Evolutionary conservation across 805 yeast species (phyloP), one percentile per base, ranked within the genome.

Genomic region (Candida parachauliodes): DNA sequence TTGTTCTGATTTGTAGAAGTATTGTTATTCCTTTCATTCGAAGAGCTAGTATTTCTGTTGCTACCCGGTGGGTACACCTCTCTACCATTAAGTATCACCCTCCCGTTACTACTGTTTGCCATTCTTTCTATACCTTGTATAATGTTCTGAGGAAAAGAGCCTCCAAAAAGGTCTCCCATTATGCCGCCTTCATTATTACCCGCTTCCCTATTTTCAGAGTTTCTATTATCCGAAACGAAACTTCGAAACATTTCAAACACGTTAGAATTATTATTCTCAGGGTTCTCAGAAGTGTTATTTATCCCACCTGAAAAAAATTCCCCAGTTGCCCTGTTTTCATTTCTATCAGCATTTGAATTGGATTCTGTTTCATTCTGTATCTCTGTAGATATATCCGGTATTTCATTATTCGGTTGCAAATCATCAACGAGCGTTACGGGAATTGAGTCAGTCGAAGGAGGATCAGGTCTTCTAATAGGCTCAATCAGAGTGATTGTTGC

Each of bases 71-170:
- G 16, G 21, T 17, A 14, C 9, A 29, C 26, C 24, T 33, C 40
- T 28, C 28, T 23, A 15, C 37, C 42, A 33, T 38, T 39, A 3
- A 42, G 31, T 17, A 36, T 22, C 8, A 39, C 32, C 24, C 46
- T 32, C 11, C 33, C 35, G 27, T 24, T 31, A 2, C 32, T 32
- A 15, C 23, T 28, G 11, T 28, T 27, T n/a, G 36, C 29, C 20
- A 42, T 25, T 22, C 34, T 31, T 11, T 36, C 36, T 8, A 42
- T 33, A 25, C 32, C 34, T 10, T 28, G 28, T 15, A 33, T 17
- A 4, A 34, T 14, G 12, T 26, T 26, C 18, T 25, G 30, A 4
- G 35, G 35, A 12, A 32, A 32, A 4, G 28, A 23, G 17, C 35
- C 35, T 6, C 35, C 35, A 24, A 32, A 32, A 14, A 32, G 11